Base-by-base conservation (phyloP, 257 asterid genomes). In the Solanum ossicruentum region DNA sequence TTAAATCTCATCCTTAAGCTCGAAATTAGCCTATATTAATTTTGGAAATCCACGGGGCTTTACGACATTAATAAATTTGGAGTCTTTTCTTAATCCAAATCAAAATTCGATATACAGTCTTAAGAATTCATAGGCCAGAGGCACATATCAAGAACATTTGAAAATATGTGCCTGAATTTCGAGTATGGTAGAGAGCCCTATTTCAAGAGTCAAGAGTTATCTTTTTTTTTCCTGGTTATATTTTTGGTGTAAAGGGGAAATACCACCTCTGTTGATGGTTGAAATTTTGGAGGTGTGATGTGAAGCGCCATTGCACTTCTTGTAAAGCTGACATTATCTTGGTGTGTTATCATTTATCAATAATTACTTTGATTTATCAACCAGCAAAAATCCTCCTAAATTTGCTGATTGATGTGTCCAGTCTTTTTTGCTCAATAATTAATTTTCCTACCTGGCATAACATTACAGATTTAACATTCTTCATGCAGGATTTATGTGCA, bases 401-500 rank as follows among this genome's bases (percentile, higher is more conserved):
- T 26, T 58, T 57, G 26, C 61, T 54, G 75, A 15, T 36, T 67
- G 57, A 26, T 36, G 32, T 16, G 79, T 56, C 11, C 7, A 84
- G 72, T 56, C 78, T 69, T 75, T 45, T 36, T 45, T 36, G 45
- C 75, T 60, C 60, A 49, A 55, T 83, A 81, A 77, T 83, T 28
- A 32, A 51, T 84, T 65, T 45, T 39, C 72, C 73, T 73, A 51
- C 41, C 41, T 79, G 87, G 75, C 85, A 49, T 56, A 79, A 79
- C 83, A 81, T 89, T 80, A 63, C 82, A 67, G 82, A 56, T 84
- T 73, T 83, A 82, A 84, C 87, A 86, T 86, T 87, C 81, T 65
- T 41, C 75, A 23, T 90, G 97, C 97, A 96, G 99, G 99, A 95
- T 82, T 88, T 96, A 79, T 96, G 99, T 80, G 92, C 92, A 60